These are phyloP conservation scores for Penicillium canescens DNA, from an alignment of 495 filamentous ascomycete species.

Conservation along the genomic window DNA sequence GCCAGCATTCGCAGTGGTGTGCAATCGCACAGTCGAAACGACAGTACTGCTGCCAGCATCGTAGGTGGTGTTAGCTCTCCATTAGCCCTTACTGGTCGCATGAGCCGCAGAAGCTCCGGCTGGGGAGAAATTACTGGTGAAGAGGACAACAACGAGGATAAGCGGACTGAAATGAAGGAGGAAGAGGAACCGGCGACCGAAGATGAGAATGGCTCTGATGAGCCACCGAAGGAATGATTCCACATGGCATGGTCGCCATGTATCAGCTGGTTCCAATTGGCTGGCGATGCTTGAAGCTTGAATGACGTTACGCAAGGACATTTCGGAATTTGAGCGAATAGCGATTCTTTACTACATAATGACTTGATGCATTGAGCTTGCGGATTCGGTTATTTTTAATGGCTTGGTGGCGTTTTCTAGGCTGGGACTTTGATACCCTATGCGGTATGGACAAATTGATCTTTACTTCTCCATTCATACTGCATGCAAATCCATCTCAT, in stretches of 20 bases:
- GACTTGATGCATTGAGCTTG: conserved; percentile 25
- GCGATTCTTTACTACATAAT: conserved; percentile 18
- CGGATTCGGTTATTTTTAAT: conserved; percentile 12
- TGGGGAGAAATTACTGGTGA: conserved; percentile 61
- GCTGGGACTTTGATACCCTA: conserved; percentile 29
- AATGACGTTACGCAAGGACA: conserved; percentile 22
- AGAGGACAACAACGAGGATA: conserved; percentile 36
- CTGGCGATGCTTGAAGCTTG: conserved; percentile 6
- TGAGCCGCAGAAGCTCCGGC: conserved; percentile 63
- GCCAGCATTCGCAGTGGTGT: conserved; percentile 77
- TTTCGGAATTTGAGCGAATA: conserved; percentile 4
- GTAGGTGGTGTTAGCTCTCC: conserved; percentile 60
- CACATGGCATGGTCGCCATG: neutral
- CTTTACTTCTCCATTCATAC: conserved; percentile 10
- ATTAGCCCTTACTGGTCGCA: conserved; percentile 48
- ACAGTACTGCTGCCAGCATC: conserved; percentile 80
- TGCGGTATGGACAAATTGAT: conserved; percentile 17
- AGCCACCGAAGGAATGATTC: conserved; percentile 10
- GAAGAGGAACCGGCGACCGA: conserved; percentile 7
- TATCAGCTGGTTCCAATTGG: neutral
- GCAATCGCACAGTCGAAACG: conserved; percentile 74
- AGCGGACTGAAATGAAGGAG: conserved; percentile 14
- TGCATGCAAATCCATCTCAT: conserved; percentile 14
- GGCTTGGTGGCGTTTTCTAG: conserved; percentile 18
- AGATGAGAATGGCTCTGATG: conserved; percentile 11